A percentile compares a stretch with the other conserved stretches of the same genome.
These are phyloP conservation scores for Aspergillus nanangensis DNA, from an alignment of 495 filamentous ascomycete species.

Conservation along the genomic window DNA sequence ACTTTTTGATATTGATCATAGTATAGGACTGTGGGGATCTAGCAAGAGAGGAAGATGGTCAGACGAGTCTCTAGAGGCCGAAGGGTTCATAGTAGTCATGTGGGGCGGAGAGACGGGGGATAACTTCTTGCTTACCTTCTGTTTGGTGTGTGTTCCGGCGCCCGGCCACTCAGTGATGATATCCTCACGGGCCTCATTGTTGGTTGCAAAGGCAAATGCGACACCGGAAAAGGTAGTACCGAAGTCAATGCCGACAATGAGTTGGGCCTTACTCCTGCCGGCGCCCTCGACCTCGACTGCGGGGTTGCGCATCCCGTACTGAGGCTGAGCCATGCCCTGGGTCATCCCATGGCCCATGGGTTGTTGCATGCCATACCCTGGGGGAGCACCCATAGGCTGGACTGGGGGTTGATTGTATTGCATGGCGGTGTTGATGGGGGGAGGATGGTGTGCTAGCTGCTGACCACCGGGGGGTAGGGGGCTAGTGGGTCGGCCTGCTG, in stretches of 20 bases:
- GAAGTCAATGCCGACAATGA: slow-evolving; percentile 72
- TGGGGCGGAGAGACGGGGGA: too few relatives aligned
- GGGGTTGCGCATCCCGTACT: slow-evolving; percentile 46
- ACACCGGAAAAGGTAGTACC: slow-evolving; percentile 78
- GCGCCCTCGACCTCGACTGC: slow-evolving; percentile 80
- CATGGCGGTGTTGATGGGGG: slow-evolving; percentile 63
- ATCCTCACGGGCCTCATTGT: slow-evolving; percentile 71
- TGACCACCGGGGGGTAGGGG: slow-evolving; percentile 55
- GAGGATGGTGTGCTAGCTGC: slow-evolving; percentile 65
- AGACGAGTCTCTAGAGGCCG: not conserved
- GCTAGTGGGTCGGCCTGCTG: slow-evolving; percentile 54
- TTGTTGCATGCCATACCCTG: slow-evolving; percentile 46
- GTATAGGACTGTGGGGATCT: slow-evolving; percentile 79
- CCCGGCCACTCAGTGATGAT: slow-evolving; percentile 80
- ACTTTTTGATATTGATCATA: slow-evolving; percentile 82
- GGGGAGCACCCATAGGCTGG: slow-evolving; percentile 48
- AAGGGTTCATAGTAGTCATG: too few relatives aligned
- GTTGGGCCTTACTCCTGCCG: slow-evolving; percentile 65
- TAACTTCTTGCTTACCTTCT: slow-evolving; percentile 66
- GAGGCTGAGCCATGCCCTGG: slow-evolving; percentile 29
- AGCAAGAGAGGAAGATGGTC: slow-evolving; percentile 6
- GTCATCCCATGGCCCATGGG: slow-evolving; percentile 41
- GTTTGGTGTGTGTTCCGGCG: slow-evolving; percentile 71
- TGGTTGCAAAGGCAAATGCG: slow-evolving; percentile 74
- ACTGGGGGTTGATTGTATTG: slow-evolving; percentile 51